Percentiles rank a stretch among this genome's conserved stretches.
These are phyloP conservation scores for Xylaria sp. DNA, from an alignment of 2,329 filamentous ascomycete species.

Conservation along the genomic window DNA sequence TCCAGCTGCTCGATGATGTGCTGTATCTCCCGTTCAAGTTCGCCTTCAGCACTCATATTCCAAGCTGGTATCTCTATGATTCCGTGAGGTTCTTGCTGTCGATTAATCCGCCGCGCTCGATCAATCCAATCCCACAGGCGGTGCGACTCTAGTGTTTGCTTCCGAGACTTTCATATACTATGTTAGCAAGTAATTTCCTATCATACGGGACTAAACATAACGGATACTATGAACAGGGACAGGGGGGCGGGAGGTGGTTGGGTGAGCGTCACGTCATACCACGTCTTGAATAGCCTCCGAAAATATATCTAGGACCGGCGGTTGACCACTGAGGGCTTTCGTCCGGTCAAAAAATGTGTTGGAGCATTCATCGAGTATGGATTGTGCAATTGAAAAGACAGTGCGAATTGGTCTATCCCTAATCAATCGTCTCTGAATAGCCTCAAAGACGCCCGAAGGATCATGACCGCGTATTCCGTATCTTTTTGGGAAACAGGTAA, in stretches of 20 bases:
- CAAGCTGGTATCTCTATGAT: slow-evolving; percentile 17
- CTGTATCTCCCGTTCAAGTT: slow-evolving; percentile 48
- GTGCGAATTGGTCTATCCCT: slow-evolving; percentile 15
- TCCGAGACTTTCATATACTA: slow-evolving; percentile 27
- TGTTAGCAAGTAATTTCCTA: slow-evolving; percentile 21
- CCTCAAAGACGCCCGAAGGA: slow-evolving; percentile 52
- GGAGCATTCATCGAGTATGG: slow-evolving; percentile 53
- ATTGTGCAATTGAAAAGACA: slow-evolving; percentile 43
- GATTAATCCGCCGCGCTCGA: slow-evolving; percentile 16
- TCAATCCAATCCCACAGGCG: slow-evolving; percentile 27
- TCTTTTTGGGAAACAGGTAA: slow-evolving; percentile 54
- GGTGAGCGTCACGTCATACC: slow-evolving; percentile 28
- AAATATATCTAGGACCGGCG: slow-evolving; percentile 51
- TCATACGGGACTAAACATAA: neutral
- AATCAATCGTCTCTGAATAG: slow-evolving; percentile 46
- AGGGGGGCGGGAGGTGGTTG: neutral
- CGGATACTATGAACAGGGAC: neutral
- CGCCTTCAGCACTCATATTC: slow-evolving; percentile 41
- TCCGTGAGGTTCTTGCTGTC: slow-evolving; percentile 1
- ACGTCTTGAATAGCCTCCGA: slow-evolving; percentile 47
- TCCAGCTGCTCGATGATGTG: slow-evolving; percentile 51
- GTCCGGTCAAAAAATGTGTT: slow-evolving; percentile 52
- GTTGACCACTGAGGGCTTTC: slow-evolving; percentile 46
- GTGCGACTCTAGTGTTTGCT: slow-evolving; percentile 14
- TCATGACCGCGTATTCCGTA: slow-evolving; percentile 55